phyloP scores from a whole-genome alignment of 1,284 basidiomycete genomes.

The Mycena sp. region DNA sequence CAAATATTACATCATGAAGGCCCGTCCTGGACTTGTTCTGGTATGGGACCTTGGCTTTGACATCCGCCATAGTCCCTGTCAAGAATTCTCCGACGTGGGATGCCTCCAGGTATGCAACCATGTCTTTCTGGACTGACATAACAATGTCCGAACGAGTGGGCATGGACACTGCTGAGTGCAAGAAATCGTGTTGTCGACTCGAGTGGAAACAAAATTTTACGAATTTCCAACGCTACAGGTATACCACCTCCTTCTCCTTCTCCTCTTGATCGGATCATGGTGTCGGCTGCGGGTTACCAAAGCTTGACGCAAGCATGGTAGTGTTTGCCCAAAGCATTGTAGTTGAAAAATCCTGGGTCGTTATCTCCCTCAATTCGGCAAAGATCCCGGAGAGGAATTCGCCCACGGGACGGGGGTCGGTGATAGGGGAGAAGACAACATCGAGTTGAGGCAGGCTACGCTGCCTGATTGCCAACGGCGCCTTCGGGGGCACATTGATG shows the following conservation, averaged over 20 bases:
- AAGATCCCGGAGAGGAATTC: neutral
- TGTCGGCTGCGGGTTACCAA: no score
- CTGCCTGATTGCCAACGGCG: neutral
- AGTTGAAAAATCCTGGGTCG: no score
- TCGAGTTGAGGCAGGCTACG: neutral
- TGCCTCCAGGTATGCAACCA: conserved; percentile 41
- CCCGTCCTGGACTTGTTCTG: neutral
- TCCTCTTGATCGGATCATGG: no score
- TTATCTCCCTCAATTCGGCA: neutral
- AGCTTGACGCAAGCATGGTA: no score
- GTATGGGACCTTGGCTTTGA: neutral
- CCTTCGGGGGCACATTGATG: neutral
- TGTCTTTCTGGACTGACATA: conserved; percentile 28
- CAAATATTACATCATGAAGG: neutral
- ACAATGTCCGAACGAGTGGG: no score
- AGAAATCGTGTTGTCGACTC: no score
- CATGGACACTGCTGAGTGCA: no score
- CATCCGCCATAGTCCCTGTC: neutral
- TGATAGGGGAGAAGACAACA: neutral
- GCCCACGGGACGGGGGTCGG: neutral
- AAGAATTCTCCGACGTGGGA: conserved; percentile 32
- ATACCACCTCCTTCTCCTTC: no score
- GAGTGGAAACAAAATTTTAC: no score
- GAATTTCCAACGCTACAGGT: no score
- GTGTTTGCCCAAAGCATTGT: no score